phyloP scores from a whole-genome alignment of 208 protist species.

The Leishmania braziliensis region DNA sequence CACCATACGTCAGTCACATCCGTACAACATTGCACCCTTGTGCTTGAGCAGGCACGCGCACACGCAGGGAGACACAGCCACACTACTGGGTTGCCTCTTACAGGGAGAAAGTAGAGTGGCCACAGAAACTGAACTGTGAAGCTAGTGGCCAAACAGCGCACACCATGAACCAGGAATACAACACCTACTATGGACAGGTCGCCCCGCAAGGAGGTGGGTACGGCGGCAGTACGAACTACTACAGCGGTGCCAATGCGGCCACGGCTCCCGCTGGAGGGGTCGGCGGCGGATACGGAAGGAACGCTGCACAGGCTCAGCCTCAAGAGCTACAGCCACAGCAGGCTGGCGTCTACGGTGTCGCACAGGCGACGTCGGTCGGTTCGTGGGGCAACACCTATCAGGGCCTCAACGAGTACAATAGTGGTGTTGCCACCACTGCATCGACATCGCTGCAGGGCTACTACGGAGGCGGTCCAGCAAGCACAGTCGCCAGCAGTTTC shows the following conservation, averaged over 20 bases:
- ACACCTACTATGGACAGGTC: conserved; percentile 18
- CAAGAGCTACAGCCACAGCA: background rate
- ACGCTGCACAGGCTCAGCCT: background rate
- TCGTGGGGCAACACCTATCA: conserved; percentile 6
- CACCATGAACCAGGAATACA: conserved; percentile 13
- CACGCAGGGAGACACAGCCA: conserved; percentile 9
- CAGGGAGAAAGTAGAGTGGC: background rate
- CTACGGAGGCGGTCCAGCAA: background rate
- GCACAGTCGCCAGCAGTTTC: background rate
- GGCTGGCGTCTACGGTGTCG: background rate
- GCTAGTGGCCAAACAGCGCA: background rate
- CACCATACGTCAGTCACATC: background rate
- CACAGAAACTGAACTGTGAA: background rate
- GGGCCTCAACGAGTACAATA: background rate
- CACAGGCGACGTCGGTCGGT: background rate
- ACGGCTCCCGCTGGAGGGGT: background rate
- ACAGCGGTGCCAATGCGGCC: background rate
- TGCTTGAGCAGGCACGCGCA: background rate
- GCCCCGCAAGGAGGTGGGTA: conserved; percentile 5
- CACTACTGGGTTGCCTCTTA: background rate
- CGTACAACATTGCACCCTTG: background rate
- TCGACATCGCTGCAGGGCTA: background rate
- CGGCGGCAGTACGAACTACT: background rate
- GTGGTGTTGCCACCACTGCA: conserved; percentile 4
- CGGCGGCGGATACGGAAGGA: conserved; percentile 5